Evolutionary conservation across 2,329 filamentous ascomycete species (phyloP).

Genomic region (Fusarium irregulare): DNA sequence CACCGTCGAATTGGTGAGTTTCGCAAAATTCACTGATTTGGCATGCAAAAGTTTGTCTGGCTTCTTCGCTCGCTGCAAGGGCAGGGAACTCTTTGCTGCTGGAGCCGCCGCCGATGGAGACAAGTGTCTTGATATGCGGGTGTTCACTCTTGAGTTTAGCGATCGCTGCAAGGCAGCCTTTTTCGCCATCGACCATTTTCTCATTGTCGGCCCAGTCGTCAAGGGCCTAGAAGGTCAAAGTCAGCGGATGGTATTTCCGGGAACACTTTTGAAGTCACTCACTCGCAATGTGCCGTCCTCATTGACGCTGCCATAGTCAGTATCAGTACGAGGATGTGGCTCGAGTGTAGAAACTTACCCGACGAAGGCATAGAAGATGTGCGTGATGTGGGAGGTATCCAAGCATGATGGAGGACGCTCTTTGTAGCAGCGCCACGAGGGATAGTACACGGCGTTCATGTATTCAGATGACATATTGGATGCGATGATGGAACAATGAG

Average conservation of each 20-base stretch:
- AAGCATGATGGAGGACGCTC: constrained; percentile 69
- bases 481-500: neutral
- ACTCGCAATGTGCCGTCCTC: constrained; percentile 56
- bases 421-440: constrained; percentile 72
- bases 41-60: constrained; percentile 66
- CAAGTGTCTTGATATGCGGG: constrained; percentile 66
- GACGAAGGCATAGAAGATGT: constrained; percentile 74
- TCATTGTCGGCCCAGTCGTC: constrained; percentile 73
- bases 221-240: constrained; percentile 50
- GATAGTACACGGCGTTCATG: constrained; percentile 67
- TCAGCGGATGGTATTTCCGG: neutral
- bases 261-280: constrained; percentile 1
- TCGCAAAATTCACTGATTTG: constrained; percentile 66
- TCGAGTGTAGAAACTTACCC: constrained; percentile 48
- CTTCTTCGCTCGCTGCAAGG: constrained; percentile 61
- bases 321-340: constrained; percentile 19
- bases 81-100: constrained; percentile 71
- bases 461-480: constrained; percentile 32
- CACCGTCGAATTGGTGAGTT: constrained; percentile 68
- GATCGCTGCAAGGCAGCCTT: constrained; percentile 71
- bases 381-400: constrained; percentile 67
- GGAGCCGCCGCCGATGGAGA: constrained; percentile 73
- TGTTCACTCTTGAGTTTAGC: constrained; percentile 67
- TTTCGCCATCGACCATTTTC: constrained; percentile 68
- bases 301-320: constrained; percentile 46